Evolutionary conservation across 2,329 filamentous ascomycete species (phyloP), one percentile per base, ranked within the genome.

Genomic region (Alternaria gansuensis): DNA sequence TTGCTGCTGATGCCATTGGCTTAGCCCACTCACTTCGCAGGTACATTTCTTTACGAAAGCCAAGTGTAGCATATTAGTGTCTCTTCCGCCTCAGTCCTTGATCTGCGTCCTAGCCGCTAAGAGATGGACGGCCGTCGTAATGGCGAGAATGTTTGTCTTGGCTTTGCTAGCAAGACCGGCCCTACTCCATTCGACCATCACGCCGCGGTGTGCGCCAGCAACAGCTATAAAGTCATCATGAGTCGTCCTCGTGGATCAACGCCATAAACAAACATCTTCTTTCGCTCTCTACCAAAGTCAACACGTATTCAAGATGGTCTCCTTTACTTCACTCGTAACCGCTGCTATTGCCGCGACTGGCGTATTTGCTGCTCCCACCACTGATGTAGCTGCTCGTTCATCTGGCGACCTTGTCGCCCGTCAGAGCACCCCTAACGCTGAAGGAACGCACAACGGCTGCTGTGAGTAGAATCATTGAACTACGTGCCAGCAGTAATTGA

Each of bases 381-480:
- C 67, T 52, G 75, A 77, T 56, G 65, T 79, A 37, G 73, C 75
- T 61, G 77, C 79, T 59, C 70, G 80, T 54, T 72, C 74, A 40
- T 60, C 68, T 24, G 63, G 64, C 44, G 68, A 69, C 33, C 63
- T 74, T 26, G 65, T 66, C 41, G 64, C 68, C 24, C 70, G 71
- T 34, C 74, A 74, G 63, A 76, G 78, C 31, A 83, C 83, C 28
- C 71, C 78, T 52, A 83, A 79, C 63, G 74, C 77, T 13, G 83
- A 81, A 3, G 85, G 85, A 48, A 83, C 79, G 6, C 78, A 83
- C 77, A 82, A 85, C 67, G 85, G 85, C 54, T 88, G 81, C 78
- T 88, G 83, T 59, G 46, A 36, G 57, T 59, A 3, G 8, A 9
- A 11, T 7, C 21, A 28, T 17, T 13, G 21, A 43, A 4, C 10